Evolutionary conservation across 2,329 filamentous ascomycete species (phyloP).

Genomic region (Scopulariopsis brevicaulis): DNA sequence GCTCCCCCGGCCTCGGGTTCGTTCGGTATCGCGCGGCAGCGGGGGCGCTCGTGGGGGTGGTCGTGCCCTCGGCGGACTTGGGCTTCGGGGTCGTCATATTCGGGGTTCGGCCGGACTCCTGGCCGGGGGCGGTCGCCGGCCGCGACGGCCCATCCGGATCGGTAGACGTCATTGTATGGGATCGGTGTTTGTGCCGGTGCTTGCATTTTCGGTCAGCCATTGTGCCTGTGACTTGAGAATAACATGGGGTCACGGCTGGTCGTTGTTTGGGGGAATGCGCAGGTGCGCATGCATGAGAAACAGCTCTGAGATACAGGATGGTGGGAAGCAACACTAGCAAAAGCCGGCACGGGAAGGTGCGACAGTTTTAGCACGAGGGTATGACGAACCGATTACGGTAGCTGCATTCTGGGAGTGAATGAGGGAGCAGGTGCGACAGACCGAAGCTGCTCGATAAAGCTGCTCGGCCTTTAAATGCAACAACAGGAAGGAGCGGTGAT

Average conservation of each 20-base stretch:
- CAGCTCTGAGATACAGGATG: neutral
- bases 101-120: neutral
- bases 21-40: constrained; percentile 19
- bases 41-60: constrained; percentile 32
- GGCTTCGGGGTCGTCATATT: constrained; percentile 5
- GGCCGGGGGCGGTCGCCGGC: neutral
- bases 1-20: constrained; percentile 22
- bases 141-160: constrained; percentile 1
- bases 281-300: neutral
- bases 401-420: neutral
- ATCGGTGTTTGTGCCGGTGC: constrained; percentile 2
- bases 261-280: constrained; percentile 1
- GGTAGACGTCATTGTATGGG: neutral
- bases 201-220: constrained; percentile 3
- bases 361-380: neutral
- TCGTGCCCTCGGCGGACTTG: neutral
- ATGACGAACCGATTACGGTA: neutral
- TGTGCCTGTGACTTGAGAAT: neutral
- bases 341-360: neutral
- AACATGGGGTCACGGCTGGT: constrained; percentile 4
- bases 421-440: neutral
- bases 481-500: neutral
- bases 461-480: neutral
- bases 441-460: neutral
- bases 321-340: neutral